These are phyloP conservation scores for Wickerhamomyces pijperi DNA, from an alignment of 805 yeast species.

Conservation along the genomic window DNA sequence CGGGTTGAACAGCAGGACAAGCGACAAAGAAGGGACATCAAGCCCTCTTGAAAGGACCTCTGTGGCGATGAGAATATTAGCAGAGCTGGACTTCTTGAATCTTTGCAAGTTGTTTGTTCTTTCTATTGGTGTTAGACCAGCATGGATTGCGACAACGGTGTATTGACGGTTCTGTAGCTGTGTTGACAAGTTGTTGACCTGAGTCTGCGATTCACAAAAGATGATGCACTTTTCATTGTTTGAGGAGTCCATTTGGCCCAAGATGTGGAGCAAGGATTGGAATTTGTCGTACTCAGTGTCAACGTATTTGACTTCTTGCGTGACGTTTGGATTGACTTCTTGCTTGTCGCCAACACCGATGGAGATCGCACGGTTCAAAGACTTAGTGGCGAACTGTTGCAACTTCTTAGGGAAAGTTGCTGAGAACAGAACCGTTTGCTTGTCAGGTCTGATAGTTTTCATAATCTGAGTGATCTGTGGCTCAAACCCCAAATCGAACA, in stretches of 20 bases:
- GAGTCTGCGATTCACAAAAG: constrained; percentile 82
- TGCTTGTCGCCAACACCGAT: constrained; percentile 73
- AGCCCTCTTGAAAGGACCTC: constrained; percentile 93
- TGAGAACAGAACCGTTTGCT: constrained; percentile 83
- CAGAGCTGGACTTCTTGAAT: constrained; percentile 36
- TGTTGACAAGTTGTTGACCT: constrained; percentile 62
- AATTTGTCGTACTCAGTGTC: constrained; percentile 45
- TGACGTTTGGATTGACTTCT: constrained; percentile 70
- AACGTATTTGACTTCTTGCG: constrained; percentile 59
- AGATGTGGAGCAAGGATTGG: constrained; percentile 35
- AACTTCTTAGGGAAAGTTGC: constrained; percentile 86
- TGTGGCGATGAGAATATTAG: constrained; percentile 72
- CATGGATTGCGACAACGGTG: constrained; percentile 67
- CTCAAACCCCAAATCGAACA: constrained; percentile 95
- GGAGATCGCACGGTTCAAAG: constrained; percentile 56
- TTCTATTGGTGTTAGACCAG: constrained; percentile 83
- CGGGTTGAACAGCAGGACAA: constrained; percentile 74
- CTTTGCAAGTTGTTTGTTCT: constrained; percentile 63
- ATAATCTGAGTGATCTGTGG: constrained; percentile 85
- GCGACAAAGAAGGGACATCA: constrained; percentile 75
- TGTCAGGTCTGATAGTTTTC: constrained; percentile 67
- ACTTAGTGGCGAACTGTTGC: constrained; percentile 60
- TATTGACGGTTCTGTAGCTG: constrained; percentile 42
- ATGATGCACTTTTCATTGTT: constrained; percentile 48
- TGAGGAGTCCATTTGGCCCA: constrained; percentile 28